Evolutionary conservation across 2,329 filamentous ascomycete genomes (phyloP).

Genomic region (Blumeria hordei): DNA sequence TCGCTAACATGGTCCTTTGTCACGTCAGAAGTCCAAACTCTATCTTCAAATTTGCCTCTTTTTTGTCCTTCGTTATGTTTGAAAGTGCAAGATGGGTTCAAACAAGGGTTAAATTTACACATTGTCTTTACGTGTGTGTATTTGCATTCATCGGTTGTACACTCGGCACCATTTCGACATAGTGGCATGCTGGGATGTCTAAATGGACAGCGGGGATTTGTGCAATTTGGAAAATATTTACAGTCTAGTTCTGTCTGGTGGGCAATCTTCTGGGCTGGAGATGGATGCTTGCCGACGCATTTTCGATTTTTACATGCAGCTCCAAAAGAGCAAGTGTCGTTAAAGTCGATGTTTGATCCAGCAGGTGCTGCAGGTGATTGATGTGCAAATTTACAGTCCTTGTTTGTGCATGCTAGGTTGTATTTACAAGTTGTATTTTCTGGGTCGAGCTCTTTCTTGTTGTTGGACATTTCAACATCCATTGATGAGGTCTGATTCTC

Average conservation of each 20-base stretch:
- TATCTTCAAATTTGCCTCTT: conserved; percentile 61
- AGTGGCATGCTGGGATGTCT: conserved; percentile 67
- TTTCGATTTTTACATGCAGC: conserved; percentile 91
- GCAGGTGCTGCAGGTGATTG: conserved; percentile 77
- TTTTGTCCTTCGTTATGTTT: conserved; percentile 78
- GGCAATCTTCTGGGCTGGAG: conserved; percentile 54
- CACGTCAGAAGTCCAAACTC: conserved; percentile 56
- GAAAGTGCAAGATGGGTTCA: conserved; percentile 69
- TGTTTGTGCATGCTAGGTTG: conserved; percentile 71
- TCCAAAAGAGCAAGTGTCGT: conserved; percentile 61
- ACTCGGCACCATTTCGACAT: conserved; percentile 80
- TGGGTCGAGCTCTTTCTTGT: conserved; percentile 22
- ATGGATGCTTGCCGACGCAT: conserved; percentile 78
- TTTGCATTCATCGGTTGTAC: conserved; percentile 57
- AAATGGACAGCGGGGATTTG: conserved; percentile 70
- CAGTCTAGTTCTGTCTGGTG: conserved; percentile 71
- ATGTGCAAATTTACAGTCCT: conserved; percentile 78
- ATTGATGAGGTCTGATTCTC: conserved; percentile 15
- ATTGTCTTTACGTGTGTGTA: conserved; percentile 68
- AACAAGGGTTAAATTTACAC: conserved; percentile 81
- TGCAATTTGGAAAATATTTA: conserved; percentile 79
- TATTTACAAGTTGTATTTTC: conserved; percentile 62
- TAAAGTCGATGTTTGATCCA: conserved; percentile 52
- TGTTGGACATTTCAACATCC: conserved; percentile 40
- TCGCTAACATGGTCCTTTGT: conserved; percentile 54